Evolutionary conservation across 192 early-diverging fungal species (phyloP).

Genomic region (Coemansia sp.): DNA sequence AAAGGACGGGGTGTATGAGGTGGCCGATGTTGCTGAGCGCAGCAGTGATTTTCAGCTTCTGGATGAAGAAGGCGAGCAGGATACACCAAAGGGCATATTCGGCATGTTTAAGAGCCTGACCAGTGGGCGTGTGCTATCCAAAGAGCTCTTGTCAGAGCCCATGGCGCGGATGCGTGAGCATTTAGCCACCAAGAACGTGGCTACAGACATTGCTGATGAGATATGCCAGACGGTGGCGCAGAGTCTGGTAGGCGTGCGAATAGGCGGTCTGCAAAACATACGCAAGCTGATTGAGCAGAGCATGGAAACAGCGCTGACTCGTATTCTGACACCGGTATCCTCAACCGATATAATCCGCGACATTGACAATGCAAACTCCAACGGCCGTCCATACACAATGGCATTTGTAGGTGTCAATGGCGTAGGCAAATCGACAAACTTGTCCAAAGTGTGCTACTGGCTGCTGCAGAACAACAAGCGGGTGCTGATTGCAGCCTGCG

Average conservation of each 20-base stretch:
- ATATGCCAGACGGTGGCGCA: constrained; percentile 76
- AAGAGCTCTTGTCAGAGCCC: constrained; percentile 70
- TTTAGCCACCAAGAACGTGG: constrained; percentile 90
- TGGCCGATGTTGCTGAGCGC: constrained; percentile 65
- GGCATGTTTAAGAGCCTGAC: constrained; percentile 73
- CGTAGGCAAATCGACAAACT: constrained; percentile 89
- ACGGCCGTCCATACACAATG: constrained; percentile 80
- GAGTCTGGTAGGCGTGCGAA: constrained; percentile 69
- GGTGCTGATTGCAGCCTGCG: constrained; percentile 92
- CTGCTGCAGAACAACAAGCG: constrained; percentile 86
- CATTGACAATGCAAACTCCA: constrained; percentile 68
- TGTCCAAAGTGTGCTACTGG: constrained; percentile 95
- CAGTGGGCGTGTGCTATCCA: constrained; percentile 68
- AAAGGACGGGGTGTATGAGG: constrained; percentile 72
- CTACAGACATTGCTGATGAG: constrained; percentile 79
- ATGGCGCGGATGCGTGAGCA: constrained; percentile 90
- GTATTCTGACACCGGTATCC: constrained; percentile 84
- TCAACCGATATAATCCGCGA: constrained; percentile 90
- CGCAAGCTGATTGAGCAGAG: constrained; percentile 66
- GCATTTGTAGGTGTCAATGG: constrained; percentile 96
- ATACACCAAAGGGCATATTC: constrained; percentile 54
- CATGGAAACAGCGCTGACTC: constrained; percentile 81
- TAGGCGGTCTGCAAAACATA: constrained; percentile 76
- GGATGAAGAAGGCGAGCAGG: constrained; percentile 56
- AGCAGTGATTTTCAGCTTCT: constrained; percentile 50